phyloP scores from a whole-genome alignment of 352 stramenopile genomes.

The Halophytophthora batemanensis region DNA sequence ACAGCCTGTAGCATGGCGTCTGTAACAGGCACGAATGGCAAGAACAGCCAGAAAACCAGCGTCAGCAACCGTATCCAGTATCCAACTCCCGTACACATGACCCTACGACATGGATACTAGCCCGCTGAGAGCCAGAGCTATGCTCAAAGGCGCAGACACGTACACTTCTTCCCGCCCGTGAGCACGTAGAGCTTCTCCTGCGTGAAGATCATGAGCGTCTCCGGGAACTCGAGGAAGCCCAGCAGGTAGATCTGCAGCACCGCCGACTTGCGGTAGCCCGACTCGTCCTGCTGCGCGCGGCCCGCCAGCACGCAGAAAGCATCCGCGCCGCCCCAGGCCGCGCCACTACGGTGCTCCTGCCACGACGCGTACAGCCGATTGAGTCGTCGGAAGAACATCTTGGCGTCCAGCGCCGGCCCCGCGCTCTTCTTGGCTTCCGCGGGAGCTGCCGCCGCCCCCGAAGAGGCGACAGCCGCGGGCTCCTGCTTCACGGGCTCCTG shows the following conservation, averaged over 20 bases:
- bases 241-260: conserved; percentile 91
- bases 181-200: conserved; percentile 79
- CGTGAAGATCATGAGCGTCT: conserved; percentile 91
- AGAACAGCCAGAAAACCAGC: neutral
- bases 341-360: conserved; percentile 44
- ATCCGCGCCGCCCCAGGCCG: conserved; percentile 57
- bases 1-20: conserved; percentile 81
- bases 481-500: conserved; percentile 33
- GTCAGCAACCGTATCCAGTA: no score
- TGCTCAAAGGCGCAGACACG: conserved; percentile 7
- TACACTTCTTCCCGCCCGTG: conserved; percentile 88
- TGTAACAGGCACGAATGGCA: conserved; percentile 7
- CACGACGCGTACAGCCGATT: conserved; percentile 70
- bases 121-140: neutral
- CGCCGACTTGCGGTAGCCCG: conserved; percentile 86
- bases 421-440: conserved; percentile 4
- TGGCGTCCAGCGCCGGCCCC: conserved; percentile 48
- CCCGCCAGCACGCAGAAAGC: conserved; percentile 83
- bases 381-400: conserved; percentile 82
- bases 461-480: conserved; percentile 3
- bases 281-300: conserved; percentile 80
- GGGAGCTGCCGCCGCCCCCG: conserved; percentile 3
- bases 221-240: conserved; percentile 89
- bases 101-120: neutral
- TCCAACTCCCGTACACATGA: no score